Evolutionary conservation across 1,284 basidiomycete species (phyloP).

Genomic region (Mrakiaceae sp.): DNA sequence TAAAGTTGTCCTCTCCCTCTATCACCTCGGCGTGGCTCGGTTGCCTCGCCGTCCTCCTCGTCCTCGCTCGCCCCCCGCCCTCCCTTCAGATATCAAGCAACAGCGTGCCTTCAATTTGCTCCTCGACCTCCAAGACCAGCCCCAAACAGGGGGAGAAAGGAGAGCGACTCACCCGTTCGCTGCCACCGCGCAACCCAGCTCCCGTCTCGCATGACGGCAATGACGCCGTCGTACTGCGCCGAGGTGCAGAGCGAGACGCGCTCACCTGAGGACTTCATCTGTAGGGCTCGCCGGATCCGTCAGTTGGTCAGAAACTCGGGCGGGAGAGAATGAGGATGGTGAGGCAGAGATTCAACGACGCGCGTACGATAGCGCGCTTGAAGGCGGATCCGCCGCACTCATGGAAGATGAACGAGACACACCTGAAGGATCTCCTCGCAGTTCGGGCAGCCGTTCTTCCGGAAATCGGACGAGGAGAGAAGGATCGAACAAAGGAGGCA

Average conservation of each 20-base stretch:
- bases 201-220: slow-evolving; percentile 72
- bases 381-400: too few species aligned
- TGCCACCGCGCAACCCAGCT: slow-evolving; percentile 97
- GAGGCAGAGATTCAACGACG: background rate
- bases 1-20: too few species aligned
- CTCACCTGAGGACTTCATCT: slow-evolving; percentile 84
- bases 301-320: background rate
- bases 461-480: slow-evolving; percentile 73
- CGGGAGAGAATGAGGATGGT: background rate
- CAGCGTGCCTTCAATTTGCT: too few species aligned
- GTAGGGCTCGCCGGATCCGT: background rate
- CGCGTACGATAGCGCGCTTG: too few species aligned
- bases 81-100: too few species aligned
- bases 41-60: too few species aligned
- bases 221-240: slow-evolving; percentile 86
- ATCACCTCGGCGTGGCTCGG: too few species aligned
- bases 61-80: too few species aligned
- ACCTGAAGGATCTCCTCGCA: slow-evolving; percentile 94
- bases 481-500: slow-evolving; percentile 88
- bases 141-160: background rate
- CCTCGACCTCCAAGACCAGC: too few species aligned
- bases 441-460: slow-evolving; percentile 82
- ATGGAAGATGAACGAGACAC: slow-evolving; percentile 20
- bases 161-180: slow-evolving; percentile 49
- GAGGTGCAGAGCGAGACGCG: slow-evolving; percentile 80